These are phyloP conservation scores for Penicillium nordicum DNA, from an alignment of 2,329 filamentous ascomycete genomes.

Conservation along the genomic window DNA sequence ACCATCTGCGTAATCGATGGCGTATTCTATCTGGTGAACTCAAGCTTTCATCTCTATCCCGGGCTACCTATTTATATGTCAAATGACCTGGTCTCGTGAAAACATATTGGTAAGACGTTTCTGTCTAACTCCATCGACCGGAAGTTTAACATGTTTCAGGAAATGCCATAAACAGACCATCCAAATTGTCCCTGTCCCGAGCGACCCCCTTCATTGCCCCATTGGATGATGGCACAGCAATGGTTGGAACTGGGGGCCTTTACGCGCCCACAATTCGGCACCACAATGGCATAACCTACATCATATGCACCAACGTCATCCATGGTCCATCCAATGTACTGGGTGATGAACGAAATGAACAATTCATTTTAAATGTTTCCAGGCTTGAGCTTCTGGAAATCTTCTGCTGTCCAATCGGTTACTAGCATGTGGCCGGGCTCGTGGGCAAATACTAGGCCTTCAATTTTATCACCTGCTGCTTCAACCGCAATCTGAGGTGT, in stretches of 20 bases:
- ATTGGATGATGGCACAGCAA: no score
- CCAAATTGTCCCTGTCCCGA: no score
- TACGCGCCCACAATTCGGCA: no score
- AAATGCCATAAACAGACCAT: no score
- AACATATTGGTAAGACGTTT: conserved; percentile 24
- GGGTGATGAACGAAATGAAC: no score
- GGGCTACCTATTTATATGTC: conserved; percentile 47
- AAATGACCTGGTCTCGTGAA: conserved; percentile 46
- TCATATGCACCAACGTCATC: no score
- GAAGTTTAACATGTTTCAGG: not conserved
- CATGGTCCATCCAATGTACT: no score
- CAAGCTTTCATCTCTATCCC: conserved; percentile 47
- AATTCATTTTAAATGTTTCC: not conserved
- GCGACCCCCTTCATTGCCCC: no score
- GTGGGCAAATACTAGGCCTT: conserved; percentile 60
- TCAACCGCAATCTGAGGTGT: conserved; percentile 64
- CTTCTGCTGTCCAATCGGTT: conserved; percentile 50
- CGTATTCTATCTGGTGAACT: conserved; percentile 46
- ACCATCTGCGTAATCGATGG: conserved; percentile 43
- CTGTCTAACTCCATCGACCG: not conserved
- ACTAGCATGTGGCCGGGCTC: conserved; percentile 62
- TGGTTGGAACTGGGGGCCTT: no score
- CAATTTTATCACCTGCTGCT: conserved; percentile 45
- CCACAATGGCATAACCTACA: no score
- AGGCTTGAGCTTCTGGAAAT: conserved; percentile 27